A percentile compares a stretch with the other conserved stretches of the same genome.
phyloP scores from a whole-genome alignment of 2,329 filamentous ascomycete species.

The Calonectria multiphialidica region DNA sequence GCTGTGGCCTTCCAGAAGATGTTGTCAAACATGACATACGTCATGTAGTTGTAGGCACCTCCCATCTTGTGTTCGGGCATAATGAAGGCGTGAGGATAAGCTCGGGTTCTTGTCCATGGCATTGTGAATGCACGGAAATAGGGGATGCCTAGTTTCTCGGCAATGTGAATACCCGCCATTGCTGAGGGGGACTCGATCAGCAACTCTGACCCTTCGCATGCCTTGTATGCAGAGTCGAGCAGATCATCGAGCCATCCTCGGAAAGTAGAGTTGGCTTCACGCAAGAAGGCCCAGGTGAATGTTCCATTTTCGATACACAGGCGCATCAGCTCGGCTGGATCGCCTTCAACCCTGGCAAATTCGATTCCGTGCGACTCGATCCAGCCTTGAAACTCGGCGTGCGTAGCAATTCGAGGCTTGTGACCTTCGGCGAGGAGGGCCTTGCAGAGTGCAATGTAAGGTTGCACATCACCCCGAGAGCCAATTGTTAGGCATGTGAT shows the following conservation, averaged over 20 bases:
- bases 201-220: constrained; percentile 88
- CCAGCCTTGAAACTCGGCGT: constrained; percentile 90
- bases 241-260: constrained; percentile 95
- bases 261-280: constrained; percentile 88
- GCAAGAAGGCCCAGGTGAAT: constrained; percentile 92
- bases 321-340: constrained; percentile 94
- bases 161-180: constrained; percentile 98
- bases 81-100: constrained; percentile 96
- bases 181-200: constrained; percentile 96
- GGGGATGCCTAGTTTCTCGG: constrained; percentile 90
- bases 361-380: constrained; percentile 94
- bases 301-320: constrained; percentile 98
- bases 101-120: constrained; percentile 96
- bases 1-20: constrained; percentile 97
- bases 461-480: constrained; percentile 95
- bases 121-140: constrained; percentile 99
- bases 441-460: constrained; percentile 96
- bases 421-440: constrained; percentile 90
- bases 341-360: constrained; percentile 88
- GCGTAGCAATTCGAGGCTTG: constrained; percentile 87
- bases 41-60: constrained; percentile 93
- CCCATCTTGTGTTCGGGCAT: constrained; percentile 95
- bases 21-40: constrained; percentile 96
- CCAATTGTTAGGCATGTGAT: constrained; percentile 97
- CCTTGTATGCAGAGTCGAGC: constrained; percentile 82